Evolutionary conservation across 441 rosid genomes (phyloP).

Genomic region (Gossypium lobatum): DNA sequence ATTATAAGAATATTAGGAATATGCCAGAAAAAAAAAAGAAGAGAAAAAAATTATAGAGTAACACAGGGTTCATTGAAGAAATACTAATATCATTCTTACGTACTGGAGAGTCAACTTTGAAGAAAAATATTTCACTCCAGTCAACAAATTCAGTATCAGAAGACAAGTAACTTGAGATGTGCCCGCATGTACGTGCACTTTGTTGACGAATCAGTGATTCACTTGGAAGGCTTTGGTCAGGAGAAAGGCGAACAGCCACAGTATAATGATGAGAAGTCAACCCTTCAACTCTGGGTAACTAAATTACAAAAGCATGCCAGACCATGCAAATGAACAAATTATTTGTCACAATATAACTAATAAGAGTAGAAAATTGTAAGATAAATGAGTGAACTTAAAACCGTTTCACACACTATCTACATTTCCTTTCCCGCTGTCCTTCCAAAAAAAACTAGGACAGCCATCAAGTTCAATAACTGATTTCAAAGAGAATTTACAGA

Average conservation of each 20-base stretch:
- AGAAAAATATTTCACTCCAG: constrained; percentile 94
- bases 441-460: neutral
- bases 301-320: constrained; percentile 19
- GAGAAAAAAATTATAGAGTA: neutral
- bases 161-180: constrained; percentile 41
- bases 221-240: constrained; percentile 38
- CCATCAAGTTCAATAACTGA: neutral
- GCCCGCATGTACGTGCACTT: constrained; percentile 88
- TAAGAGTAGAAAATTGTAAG: neutral
- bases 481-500: neutral
- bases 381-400: neutral
- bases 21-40: neutral
- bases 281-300: constrained; percentile 56
- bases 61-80: neutral
- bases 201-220: constrained; percentile 60
- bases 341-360: neutral
- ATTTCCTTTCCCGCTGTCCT: neutral
- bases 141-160: constrained; percentile 53
- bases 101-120: constrained; percentile 80
- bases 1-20: constrained; percentile 5
- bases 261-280: constrained; percentile 65
- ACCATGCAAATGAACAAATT: constrained; percentile 1
- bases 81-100: constrained; percentile 3
- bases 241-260: constrained; percentile 53
- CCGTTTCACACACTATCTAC: neutral